Evolutionary conservation across 768 basidiomycete species (phyloP), one percentile per base, ranked within the genome.

Genomic region (Leucogyrophana mollusca): DNA sequence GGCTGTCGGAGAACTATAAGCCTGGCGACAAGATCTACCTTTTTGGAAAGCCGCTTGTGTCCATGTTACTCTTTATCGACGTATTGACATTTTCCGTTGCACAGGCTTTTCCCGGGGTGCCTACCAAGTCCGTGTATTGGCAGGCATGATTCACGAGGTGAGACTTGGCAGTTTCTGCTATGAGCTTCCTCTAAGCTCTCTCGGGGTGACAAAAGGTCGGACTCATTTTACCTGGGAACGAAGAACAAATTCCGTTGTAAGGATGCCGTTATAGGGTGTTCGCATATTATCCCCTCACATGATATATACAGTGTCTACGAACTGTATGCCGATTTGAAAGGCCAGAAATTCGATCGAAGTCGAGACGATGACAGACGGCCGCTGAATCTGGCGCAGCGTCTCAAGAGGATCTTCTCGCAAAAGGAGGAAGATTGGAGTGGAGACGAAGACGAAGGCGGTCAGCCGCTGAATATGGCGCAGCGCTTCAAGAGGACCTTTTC

Each of bases 81-180:
- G n/a, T 34, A 16, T 43, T 32, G 1, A 73, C 73, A 73, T 2
- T 74, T 73, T 37, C 73, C 72, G 23, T 64, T 72, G n/a, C n/a
- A n/a, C n/a, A n/a, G n/a, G n/a, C n/a, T n/a, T n/a, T n/a, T n/a
- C n/a, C n/a, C n/a, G n/a, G 10, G 72, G 72, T 0, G 72, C 70
- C 4, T 73, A 70, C 48, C 72, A 73, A 61, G 69, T 61, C 1
- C 68, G 72, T 3, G 53, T 49, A 0, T 44, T 74, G 4, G 67
- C 71, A 1, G 64, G 53, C 3, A 68, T 73, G 66, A 71, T 73
- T 2, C 43, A 67, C 2, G 61, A 54, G 43, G 72, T 65, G n/a
- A 30, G 25, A 7, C 13, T 3, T 1, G 24, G n/a, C 27, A 21
- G 16, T 42, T 1, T 23, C 14, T 40, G 40, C 46, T 42, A n/a